Base-by-base conservation (phyloP, 2,329 filamentous ascomycete species). In the Nannizziopsis arthrosporioides region DNA sequence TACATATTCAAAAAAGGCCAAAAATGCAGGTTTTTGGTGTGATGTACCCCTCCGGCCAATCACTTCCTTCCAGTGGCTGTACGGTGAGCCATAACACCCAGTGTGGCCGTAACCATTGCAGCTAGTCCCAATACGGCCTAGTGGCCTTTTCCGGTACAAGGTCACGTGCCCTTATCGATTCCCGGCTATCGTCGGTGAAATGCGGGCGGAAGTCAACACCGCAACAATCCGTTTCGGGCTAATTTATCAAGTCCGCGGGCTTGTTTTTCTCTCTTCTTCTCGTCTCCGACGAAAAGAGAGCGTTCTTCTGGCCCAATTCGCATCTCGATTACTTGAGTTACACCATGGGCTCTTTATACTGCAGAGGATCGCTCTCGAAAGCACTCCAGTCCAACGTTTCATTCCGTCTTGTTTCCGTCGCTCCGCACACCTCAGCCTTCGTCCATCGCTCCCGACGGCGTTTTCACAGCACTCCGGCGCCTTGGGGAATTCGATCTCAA, bases 401-500 rank as follows among this genome's bases (percentile, higher is more conserved):
- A 45, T 56, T 42, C 58, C 63, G 57, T 55, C 57, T 56, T 54
- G 47, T 52, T 51, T 52, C 48, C 57, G 53, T 44, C 53, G 56
- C 47, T 49, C 56, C 54, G 35, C 44, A 55, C 11, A 15, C 30
- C 10, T 14, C 32, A 39, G 39, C 45, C 15, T 35, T 45, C 36
- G 35, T 40, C 27, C 45, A 44, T 31, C 42, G 31, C 31, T 46
- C 57, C 48, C 59, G 59, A 44, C 63, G 65, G 27, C 55, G 48
- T 30, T 68, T 69, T 49, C 66, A 68, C 42, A 58, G 56, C 41
- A 58, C 59, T 14, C 52, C 63, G 8, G 53, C 59, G 39, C 55
- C 65, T 42, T 64, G 57, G 59, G 65, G 59, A 2, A 58, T 64
- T 2, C 60, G 59, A 39, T 68, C 67, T 32, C 67, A 69, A 51